Evolutionary conservation across 306 rosid species (phyloP), one percentile per base, ranked within the genome.

Genomic region (Prunus mume): DNA sequence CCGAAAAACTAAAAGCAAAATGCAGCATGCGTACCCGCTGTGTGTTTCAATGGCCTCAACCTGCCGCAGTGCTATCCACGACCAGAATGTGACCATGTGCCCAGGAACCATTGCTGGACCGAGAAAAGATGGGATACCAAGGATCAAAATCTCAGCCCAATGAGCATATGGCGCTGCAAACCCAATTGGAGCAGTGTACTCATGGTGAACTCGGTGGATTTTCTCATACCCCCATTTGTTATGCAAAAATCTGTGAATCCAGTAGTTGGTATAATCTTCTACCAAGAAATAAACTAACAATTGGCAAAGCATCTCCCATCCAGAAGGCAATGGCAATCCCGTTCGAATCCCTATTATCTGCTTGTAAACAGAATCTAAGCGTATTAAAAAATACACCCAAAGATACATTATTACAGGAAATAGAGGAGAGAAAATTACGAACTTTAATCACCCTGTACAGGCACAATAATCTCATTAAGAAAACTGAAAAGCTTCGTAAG

Each of bases 31-130:
- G 5, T 83, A 95, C 99, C 98, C 97, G 72, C 91, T 87, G 74
- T 93, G 98, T 2, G 91, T 88, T 9, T 93, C 96, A 57, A 93
- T 84, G 25, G 98, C 96, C 86, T 93, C 98, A 20, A 91, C 68
- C 72, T 90, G 97, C 57, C 97, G 79, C 73, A 93, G 75, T 65
- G 91, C 83, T 55, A 93, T 87, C 98, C 97, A 93, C 30, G 88
- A 50, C 98, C 98, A 91, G 83, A 87, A 91, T 8, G 96, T 91
- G 74, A 83, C 68, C 78, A 90, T 87, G 82, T 93, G 98, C 1
- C 98, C 93, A 66, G 98, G 98, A 73, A 78, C 88, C 25, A 93
- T 71, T 7, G 90, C 93, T 6, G 98, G 98, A 49, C 96, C 97
- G 3, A 91, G 85, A 78, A 93, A 90, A 50, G 97, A 79, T 10